Conservation (phyloP, 129 eudicot species). For the Arctium minus region DNA sequence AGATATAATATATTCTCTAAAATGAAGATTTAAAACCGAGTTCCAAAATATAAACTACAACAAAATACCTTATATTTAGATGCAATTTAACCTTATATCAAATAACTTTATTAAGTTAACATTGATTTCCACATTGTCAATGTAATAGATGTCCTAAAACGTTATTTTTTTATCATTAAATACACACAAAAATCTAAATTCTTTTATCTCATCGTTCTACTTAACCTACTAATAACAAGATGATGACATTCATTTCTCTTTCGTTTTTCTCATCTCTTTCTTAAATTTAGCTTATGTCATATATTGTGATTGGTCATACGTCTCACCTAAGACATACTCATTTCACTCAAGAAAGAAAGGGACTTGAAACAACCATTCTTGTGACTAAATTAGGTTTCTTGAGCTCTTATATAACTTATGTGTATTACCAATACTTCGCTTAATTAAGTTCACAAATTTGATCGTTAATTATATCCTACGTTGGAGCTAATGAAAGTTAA, state of each 20-base stretch:
- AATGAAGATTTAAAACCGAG: too few species aligned
- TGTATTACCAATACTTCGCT: not conserved
- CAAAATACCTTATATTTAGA: not conserved
- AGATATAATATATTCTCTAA: too few species aligned
- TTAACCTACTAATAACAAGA: not conserved
- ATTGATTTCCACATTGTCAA: not conserved
- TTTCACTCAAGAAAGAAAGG: not conserved
- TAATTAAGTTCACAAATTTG: too few species aligned
- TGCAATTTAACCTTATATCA: not conserved
- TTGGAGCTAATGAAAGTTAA: not conserved
- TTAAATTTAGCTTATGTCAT: not conserved
- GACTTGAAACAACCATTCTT: not conserved
- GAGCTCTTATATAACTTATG: not conserved
- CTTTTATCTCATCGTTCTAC: not conserved
- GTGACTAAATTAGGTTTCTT: not conserved
- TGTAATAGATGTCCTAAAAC: not conserved
- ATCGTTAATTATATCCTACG: not conserved
- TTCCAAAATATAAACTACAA: not conserved
- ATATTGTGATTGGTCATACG: not conserved
- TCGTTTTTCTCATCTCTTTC: not conserved
- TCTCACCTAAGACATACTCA: not conserved
- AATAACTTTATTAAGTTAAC: not conserved
- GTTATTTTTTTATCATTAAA: not conserved
- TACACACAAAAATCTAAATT: too few species aligned
- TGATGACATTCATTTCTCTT: not conserved